These are phyloP conservation scores for Lentinula sp. DNA, from an alignment of 768 basidiomycete genomes.

Conservation along the genomic window DNA sequence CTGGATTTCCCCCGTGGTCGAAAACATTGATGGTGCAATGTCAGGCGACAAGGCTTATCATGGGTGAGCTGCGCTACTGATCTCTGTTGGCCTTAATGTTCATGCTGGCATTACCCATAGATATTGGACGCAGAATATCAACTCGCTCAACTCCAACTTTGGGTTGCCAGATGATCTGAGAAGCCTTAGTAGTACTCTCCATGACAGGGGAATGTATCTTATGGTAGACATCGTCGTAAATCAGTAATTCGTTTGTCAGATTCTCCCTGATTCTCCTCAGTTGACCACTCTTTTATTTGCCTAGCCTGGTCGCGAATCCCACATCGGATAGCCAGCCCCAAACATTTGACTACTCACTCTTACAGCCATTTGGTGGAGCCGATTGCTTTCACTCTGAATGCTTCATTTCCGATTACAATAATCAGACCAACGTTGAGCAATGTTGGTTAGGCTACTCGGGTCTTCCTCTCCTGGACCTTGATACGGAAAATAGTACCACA, in stretches of 20 bases:
- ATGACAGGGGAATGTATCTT: slow-evolving; percentile 53
- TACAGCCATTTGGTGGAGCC: slow-evolving; percentile 20
- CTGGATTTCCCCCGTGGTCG: slow-evolving; percentile 70
- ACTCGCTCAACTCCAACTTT: slow-evolving; percentile 62
- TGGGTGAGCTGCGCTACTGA: slow-evolving; percentile 41
- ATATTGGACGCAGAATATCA: slow-evolving; percentile 46
- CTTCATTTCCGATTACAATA: slow-evolving; percentile 53
- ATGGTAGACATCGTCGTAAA: slow-evolving; percentile 79
- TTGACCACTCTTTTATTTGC: not conserved
- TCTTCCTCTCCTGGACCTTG: slow-evolving; percentile 61
- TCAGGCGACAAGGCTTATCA: slow-evolving; percentile 70
- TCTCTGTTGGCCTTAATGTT: not conserved
- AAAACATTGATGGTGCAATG: slow-evolving; percentile 54
- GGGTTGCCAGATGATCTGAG: slow-evolving; percentile 71
- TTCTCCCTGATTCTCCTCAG: too few relatives aligned
- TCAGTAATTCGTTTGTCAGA: slow-evolving; percentile 40
- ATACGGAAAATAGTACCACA: slow-evolving; percentile 62
- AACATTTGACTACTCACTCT: slow-evolving; percentile 21
- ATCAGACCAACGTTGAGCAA: slow-evolving; percentile 52
- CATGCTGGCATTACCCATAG: slow-evolving; percentile 8
- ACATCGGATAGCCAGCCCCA: slow-evolving; percentile 11
- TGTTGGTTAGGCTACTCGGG: slow-evolving; percentile 71
- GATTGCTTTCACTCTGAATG: slow-evolving; percentile 58
- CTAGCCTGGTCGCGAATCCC: slow-evolving; percentile 15
- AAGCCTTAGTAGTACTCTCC: slow-evolving; percentile 58